Conservation (phyloP, 2,329 filamentous ascomycete species). For the Aspergillus sp. region DNA sequence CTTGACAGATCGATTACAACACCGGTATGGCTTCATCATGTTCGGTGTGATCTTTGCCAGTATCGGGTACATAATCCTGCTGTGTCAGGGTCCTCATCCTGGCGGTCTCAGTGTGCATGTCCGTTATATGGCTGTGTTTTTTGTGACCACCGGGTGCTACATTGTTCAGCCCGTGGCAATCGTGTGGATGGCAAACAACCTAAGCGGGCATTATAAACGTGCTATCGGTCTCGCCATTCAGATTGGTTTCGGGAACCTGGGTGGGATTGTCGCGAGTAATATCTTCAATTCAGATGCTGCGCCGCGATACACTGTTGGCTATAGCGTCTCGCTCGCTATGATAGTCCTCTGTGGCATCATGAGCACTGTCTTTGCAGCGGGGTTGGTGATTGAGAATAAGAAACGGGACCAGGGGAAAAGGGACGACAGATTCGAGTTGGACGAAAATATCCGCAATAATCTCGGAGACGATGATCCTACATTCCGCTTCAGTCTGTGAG, state of each 20-base stretch:
- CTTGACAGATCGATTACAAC: conserved; percentile 27
- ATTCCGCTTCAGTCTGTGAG: conserved; percentile 32
- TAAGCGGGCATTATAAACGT: conserved; percentile 38
- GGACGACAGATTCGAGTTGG: conserved; percentile 22
- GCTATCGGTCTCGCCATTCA: conserved; percentile 31
- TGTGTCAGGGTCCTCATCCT: conserved; percentile 23
- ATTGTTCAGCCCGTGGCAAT: conserved; percentile 32
- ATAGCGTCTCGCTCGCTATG: conserved; percentile 24
- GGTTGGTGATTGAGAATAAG: conserved; percentile 28
- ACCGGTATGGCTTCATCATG: conserved; percentile 37
- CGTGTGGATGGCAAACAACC: conserved; percentile 38
- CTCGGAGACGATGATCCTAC: conserved; percentile 34
- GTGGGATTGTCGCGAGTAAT: conserved; percentile 30
- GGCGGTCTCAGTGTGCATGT: conserved; percentile 20
- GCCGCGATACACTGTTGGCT: conserved; percentile 38
- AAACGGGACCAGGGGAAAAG: conserved; percentile 22
- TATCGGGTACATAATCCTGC: conserved; percentile 34
- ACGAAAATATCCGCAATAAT: conserved; percentile 25
- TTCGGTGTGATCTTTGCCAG: conserved; percentile 31
- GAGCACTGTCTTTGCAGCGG: conserved; percentile 23
- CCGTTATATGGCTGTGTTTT: conserved; percentile 24
- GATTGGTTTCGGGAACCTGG: too few relatives aligned
- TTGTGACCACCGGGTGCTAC: conserved; percentile 21
- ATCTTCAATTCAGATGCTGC: conserved; percentile 37
- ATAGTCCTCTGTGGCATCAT: conserved; percentile 26